Evolutionary conservation across 768 basidiomycete genomes (phyloP).

Genomic region (Tulasnella sp.): DNA sequence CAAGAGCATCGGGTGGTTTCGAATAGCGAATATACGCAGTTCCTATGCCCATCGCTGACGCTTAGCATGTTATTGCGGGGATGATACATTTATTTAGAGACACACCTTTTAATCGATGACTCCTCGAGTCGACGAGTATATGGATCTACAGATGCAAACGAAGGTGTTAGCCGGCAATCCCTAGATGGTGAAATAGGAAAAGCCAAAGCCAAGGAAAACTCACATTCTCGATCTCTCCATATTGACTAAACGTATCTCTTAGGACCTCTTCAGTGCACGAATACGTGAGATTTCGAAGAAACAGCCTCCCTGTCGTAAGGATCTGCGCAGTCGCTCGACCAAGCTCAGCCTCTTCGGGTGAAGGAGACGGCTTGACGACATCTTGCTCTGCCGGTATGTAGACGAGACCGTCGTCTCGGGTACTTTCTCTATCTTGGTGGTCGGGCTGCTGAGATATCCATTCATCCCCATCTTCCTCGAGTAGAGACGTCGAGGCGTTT

Average conservation of each 20-base stretch:
- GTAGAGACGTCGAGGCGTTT: slow-evolving; percentile 48
- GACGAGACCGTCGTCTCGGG: neutral
- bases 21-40: slow-evolving; percentile 59
- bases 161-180: too few relatives aligned
- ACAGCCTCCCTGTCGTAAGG: slow-evolving; percentile 71
- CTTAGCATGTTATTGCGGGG: neutral
- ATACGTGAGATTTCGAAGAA: slow-evolving; percentile 93
- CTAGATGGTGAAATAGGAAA: too few relatives aligned
- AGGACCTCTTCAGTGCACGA: slow-evolving; percentile 73
- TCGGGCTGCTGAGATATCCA: slow-evolving; percentile 21
- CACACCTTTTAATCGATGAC: slow-evolving; percentile 49
- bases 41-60: slow-evolving; percentile 33
- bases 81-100: neutral
- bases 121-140: slow-evolving; percentile 50
- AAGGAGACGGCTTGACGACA: neutral
- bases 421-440: slow-evolving; percentile 29
- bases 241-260: slow-evolving; percentile 56
- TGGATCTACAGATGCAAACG: slow-evolving; percentile 46
- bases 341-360: neutral
- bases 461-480: slow-evolving; percentile 49
- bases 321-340: slow-evolving; percentile 47
- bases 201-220: slow-evolving; percentile 34
- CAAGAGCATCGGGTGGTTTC: slow-evolving; percentile 49
- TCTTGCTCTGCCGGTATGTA: too few relatives aligned
- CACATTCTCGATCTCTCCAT: slow-evolving; percentile 76